These are phyloP conservation scores for Orbilia oligospora DNA, from an alignment of 2,329 filamentous ascomycete genomes.

Conservation along the genomic window DNA sequence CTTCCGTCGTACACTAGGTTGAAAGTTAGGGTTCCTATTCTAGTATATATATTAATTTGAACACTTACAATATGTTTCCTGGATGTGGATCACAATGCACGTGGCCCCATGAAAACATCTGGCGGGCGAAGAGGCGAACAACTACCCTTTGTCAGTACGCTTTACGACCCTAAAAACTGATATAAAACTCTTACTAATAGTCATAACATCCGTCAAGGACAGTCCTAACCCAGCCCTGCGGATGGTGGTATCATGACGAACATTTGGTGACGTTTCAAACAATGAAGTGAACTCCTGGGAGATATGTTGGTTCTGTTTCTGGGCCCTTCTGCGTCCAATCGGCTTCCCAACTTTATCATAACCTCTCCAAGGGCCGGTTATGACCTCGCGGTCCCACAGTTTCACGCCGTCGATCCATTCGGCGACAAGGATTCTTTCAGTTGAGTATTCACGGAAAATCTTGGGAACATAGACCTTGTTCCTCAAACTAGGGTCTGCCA, in stretches of 20 bases:
- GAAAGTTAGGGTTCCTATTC: background rate
- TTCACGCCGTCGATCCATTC: conserved; percentile 98
- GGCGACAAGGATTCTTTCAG: conserved; percentile 83
- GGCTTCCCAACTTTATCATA: conserved; percentile 70
- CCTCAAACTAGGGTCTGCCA: conserved; percentile 80
- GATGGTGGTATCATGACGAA: conserved; percentile 39
- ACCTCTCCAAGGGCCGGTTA: conserved; percentile 83
- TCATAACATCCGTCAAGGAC: conserved; percentile 88
- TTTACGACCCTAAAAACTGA: background rate
- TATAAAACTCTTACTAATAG: conserved; percentile 75
- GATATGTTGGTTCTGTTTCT: conserved; percentile 37
- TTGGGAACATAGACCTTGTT: conserved; percentile 89
- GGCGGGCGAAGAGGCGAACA: conserved; percentile 93
- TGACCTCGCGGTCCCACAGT: conserved; percentile 89
- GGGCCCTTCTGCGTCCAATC: conserved; percentile 37
- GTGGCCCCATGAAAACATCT: conserved; percentile 97
- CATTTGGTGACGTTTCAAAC: conserved; percentile 47
- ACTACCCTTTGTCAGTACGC: conserved; percentile 18
- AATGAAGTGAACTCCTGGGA: conserved; percentile 40
- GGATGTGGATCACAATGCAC: conserved; percentile 98
- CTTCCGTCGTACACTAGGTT: conserved; percentile 77
- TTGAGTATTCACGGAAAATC: conserved; percentile 80
- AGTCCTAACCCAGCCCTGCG: conserved; percentile 82
- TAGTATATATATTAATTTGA: background rate
- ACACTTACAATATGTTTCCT: conserved; percentile 79